A percentile compares a stretch with the other conserved stretches of the same genome.
These are phyloP conservation scores for Bromus sterilis DNA, from an alignment of 176 grass and related monocot species.

Conservation along the genomic window DNA sequence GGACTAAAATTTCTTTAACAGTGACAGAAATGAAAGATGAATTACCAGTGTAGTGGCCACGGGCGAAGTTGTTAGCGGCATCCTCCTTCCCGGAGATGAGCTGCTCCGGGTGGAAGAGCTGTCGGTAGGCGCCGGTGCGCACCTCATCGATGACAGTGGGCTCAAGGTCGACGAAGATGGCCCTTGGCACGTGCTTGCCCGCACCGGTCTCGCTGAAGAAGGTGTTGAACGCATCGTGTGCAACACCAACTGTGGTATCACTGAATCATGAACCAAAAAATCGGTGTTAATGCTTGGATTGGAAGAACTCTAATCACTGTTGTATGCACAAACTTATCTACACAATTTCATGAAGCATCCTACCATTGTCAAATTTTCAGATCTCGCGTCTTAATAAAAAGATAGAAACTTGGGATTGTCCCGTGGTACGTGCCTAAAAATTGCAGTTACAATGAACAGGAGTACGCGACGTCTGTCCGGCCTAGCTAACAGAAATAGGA, in stretches of 20 bases:
- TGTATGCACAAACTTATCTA: neutral
- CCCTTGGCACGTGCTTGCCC: slow-evolving; percentile 86
- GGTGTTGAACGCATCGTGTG: slow-evolving; percentile 88
- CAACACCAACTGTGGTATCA: slow-evolving; percentile 55
- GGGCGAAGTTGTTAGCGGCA: slow-evolving; percentile 92
- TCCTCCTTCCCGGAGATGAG: slow-evolving; percentile 96
- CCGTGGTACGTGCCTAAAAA: neutral
- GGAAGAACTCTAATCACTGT: neutral
- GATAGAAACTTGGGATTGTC: neutral
- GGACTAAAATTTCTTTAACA: neutral
- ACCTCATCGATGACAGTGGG: slow-evolving; percentile 94
- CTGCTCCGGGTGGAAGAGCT: slow-evolving; percentile 94
- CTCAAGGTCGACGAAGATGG: slow-evolving; percentile 94
- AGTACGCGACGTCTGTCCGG: neutral
- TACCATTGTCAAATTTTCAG: slow-evolving; percentile 13
- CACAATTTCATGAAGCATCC: slow-evolving; percentile 23
- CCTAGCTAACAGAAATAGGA: neutral
- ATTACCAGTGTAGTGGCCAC: slow-evolving; percentile 89
- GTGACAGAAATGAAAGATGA: neutral
- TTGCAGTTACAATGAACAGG: neutral
- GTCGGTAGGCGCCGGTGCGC: slow-evolving; percentile 66
- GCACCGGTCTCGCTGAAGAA: slow-evolving; percentile 91
- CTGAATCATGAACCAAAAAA: slow-evolving; percentile 27
- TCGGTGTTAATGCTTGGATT: neutral
- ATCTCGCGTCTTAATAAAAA: neutral